phyloP scores from a whole-genome alignment of 208 protist genomes.

The Spongospora subterranea region DNA sequence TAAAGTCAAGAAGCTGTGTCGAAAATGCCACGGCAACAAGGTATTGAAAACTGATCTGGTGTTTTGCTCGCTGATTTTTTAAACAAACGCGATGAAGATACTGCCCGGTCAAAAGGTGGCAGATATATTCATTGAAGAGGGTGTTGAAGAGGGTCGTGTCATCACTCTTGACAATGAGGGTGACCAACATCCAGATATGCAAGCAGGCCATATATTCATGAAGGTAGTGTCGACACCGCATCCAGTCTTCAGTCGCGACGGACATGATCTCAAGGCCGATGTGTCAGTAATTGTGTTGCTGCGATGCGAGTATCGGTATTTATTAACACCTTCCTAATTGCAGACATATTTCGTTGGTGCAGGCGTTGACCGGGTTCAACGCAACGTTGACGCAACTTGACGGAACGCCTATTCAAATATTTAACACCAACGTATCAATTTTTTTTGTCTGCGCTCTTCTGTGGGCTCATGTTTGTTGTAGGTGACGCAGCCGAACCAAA shows the following conservation, averaged over 20 bases:
- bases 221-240: background rate
- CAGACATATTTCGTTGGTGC: constrained; percentile 1
- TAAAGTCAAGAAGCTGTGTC: background rate
- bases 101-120: background rate
- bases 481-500: background rate
- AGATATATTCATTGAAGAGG: background rate
- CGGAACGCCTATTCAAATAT: background rate
- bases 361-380: background rate
- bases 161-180: background rate
- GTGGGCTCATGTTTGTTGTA: background rate
- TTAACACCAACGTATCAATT: background rate
- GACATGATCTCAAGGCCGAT: background rate
- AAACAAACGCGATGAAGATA: background rate
- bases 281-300: background rate
- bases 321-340: constrained; percentile 25
- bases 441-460: background rate
- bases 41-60: background rate
- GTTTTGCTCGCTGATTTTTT: no score
- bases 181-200: constrained; percentile 25
- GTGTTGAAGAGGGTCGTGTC: background rate
- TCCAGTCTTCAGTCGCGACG: constrained; percentile 1
- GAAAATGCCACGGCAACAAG: background rate
- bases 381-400: background rate
- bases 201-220: background rate
- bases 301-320: no score